Percentiles rank a stretch among this genome's conserved stretches.
phyloP scores from a whole-genome alignment of 352 stramenopile species.

The Phytophthora boehmeriae region DNA sequence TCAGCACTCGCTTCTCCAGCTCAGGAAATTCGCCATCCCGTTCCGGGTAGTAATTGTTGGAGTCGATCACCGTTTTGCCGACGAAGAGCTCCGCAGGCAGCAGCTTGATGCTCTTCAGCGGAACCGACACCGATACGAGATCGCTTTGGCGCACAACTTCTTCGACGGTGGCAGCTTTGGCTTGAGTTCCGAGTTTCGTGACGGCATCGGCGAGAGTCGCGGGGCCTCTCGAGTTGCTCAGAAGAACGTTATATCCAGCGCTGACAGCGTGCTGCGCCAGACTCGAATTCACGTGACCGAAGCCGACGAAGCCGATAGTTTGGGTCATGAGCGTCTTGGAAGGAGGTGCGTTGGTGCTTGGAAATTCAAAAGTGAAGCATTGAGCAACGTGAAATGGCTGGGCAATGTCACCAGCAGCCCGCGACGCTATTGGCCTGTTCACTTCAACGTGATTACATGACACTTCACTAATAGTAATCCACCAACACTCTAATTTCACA shows the following conservation, averaged over 20 bases:
- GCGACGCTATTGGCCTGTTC: no score
- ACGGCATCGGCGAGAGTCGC: slow-evolving; percentile 1
- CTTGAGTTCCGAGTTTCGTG: slow-evolving; percentile 5
- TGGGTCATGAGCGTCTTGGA: slow-evolving; percentile 20
- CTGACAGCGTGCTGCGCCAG: slow-evolving; percentile 14
- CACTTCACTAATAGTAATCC: no score
- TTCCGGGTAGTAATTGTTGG: slow-evolving; percentile 17
- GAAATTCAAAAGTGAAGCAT: no score
- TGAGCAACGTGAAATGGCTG: no score
- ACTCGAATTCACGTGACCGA: slow-evolving; percentile 14
- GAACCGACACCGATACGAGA: slow-evolving; percentile 16
- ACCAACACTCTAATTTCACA: no score
- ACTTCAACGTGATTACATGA: no score
- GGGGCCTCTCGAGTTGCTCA: slow-evolving; percentile 18
- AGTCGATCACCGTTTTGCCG: slow-evolving; percentile 18
- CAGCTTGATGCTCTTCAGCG: slow-evolving; percentile 3
- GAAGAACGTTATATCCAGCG: slow-evolving; percentile 11
- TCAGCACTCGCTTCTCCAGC: slow-evolving; percentile 4
- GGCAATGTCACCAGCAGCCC: no score
- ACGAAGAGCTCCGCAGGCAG: slow-evolving; percentile 6
- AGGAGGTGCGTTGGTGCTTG: no score
- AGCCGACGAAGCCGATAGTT: slow-evolving; percentile 14
- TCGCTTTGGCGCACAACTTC: slow-evolving; percentile 10
- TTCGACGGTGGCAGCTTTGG: slow-evolving; percentile 8
- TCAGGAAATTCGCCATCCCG: slow-evolving; percentile 3